Evolutionary conservation across 2,329 filamentous ascomycete genomes (phyloP).

Genomic region (Triangularia verruculosa): DNA sequence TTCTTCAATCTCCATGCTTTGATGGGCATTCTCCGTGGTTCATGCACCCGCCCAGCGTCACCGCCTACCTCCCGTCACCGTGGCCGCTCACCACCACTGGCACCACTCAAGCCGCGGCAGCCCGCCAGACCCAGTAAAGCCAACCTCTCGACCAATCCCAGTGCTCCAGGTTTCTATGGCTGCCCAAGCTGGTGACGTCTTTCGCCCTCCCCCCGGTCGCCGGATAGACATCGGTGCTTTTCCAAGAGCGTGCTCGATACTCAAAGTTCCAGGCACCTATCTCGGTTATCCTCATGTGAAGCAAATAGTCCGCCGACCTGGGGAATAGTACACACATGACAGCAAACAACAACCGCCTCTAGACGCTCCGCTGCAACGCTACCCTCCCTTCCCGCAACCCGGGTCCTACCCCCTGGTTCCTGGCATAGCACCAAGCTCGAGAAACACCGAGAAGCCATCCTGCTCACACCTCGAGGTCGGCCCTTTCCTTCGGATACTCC

Average conservation of each 20-base stretch:
- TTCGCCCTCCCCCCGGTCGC: neutral
- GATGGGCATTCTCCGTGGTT: conserved; percentile 4
- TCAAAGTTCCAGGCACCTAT: neutral
- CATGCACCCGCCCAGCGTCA: neutral
- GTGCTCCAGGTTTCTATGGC: neutral
- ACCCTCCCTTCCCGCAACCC: neutral
- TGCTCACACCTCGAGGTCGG: neutral
- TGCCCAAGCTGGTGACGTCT: neutral
- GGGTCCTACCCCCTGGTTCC: neutral
- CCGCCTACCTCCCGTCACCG: neutral
- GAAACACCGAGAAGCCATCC: conserved; percentile 1
- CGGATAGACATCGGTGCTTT: conserved; percentile 30
- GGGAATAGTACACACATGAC: neutral
- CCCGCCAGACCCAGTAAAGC: neutral
- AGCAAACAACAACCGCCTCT: neutral
- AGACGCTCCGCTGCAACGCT: neutral
- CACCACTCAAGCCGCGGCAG: neutral
- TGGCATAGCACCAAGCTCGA: neutral
- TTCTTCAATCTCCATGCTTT: conserved; percentile 4
- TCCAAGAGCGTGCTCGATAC: conserved; percentile 10
- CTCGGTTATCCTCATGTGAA: conserved; percentile 14
- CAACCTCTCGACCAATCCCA: neutral
- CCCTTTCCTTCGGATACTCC: neutral
- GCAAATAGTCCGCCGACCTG: neutral
- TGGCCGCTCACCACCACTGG: neutral